Evolutionary conservation across 2,329 filamentous ascomycete species (phyloP), one percentile per base, ranked within the genome.

Genomic region (Calonectria pauciramosa): DNA sequence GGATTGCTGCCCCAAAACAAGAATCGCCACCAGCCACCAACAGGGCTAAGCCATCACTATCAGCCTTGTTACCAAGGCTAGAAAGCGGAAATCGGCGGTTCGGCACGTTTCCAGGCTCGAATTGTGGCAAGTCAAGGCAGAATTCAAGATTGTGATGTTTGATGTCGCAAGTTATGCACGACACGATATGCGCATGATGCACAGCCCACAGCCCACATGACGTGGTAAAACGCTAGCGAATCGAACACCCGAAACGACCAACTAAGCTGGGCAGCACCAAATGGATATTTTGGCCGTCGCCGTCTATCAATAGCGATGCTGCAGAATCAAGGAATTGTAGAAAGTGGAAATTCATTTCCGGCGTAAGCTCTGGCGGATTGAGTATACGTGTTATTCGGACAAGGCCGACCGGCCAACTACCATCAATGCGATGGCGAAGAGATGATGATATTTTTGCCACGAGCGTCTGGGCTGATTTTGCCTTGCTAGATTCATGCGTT

Each of bases 131-230:
- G 32, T 7, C 56, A 60, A 60, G 56, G 56, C 56, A 60, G 56
- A 60, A 60, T 38, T 26, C 13, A 36, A 23, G 56, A 13, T 26
- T 14, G 10, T 6, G 5, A 26, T 26, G 32, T 26, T 13, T 5
- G 34, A 60, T 38, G 13, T 23, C n/a, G 34, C 23, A 34, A 10
- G 34, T 36, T 38, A 34, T 60, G 56, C 34, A 36, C 14, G 9
- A 14, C n/a, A 60, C 34, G 56, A 38, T 16, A 60, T 60, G 56
- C 56, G 56, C 56, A 60, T 60, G 28, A 60, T 38, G 56, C 56
- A 60, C 56, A 38, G 56, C 56, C 56, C 56, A 60, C 56, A 38
- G 56, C 56, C 56, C 34, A 18, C 56, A 60, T 60, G 56, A 60
- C 56, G 56, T 60, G 56, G 56, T 60, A 34, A 36, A 23, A 36